These are phyloP conservation scores for Cordyceps cicadae DNA, from an alignment of 2,329 filamentous ascomycete species.

Conservation along the genomic window DNA sequence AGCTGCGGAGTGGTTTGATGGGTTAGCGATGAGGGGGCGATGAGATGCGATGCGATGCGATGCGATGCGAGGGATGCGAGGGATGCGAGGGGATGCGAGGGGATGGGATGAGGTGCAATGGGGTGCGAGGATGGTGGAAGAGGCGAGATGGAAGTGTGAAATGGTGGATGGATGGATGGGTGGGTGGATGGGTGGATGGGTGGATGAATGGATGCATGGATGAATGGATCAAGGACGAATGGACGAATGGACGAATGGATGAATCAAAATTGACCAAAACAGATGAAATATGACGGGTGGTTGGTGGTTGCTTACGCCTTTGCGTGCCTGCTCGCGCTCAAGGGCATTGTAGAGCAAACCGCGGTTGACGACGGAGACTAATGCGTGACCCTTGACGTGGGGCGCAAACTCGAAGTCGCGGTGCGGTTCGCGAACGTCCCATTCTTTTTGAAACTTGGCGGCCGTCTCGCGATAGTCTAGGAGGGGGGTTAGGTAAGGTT, in stretches of 20 bases:
- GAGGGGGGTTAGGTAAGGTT: constrained; percentile 12
- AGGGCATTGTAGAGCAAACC: constrained; percentile 53
- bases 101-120: not conserved
- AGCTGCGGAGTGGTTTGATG: constrained; percentile 35
- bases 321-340: constrained; percentile 45
- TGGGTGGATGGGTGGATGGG: too few species aligned
- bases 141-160: not conserved
- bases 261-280: too few species aligned
- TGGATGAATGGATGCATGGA: too few species aligned
- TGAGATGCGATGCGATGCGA: constrained; percentile 4
- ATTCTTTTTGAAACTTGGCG: constrained; percentile 60
- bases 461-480: constrained; percentile 61
- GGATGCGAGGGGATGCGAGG: not conserved
- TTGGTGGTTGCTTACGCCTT: constrained; percentile 34
- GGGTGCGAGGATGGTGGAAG: not conserved
- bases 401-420: constrained; percentile 55
- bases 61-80: not conserved
- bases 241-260: not conserved
- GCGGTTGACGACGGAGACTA: constrained; percentile 55
- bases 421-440: constrained; percentile 55
- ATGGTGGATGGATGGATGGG: not conserved
- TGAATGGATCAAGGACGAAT: too few species aligned
- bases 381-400: constrained; percentile 56
- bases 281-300: not conserved
- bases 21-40: not conserved